phyloP scores from a whole-genome alignment of 805 yeast genomes.

The Torulaspora microellipsoides region DNA sequence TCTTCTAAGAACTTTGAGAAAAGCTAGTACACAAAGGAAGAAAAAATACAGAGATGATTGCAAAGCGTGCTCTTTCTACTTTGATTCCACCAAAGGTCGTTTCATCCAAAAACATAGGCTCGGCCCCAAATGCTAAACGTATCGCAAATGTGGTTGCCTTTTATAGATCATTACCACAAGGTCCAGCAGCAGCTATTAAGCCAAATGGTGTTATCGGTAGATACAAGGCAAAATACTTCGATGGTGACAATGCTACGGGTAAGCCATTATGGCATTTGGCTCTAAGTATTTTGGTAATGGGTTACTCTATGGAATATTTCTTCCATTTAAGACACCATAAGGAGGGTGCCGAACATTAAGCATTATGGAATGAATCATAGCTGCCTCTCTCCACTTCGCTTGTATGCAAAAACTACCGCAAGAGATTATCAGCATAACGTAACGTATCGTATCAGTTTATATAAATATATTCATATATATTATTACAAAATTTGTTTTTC shows the following conservation, averaged over 20 bases:
- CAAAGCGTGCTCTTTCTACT: slow-evolving; percentile 90
- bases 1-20: neutral
- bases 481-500: no score
- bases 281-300: slow-evolving; percentile 60
- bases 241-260: slow-evolving; percentile 79
- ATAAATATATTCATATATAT: no score
- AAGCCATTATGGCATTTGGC: slow-evolving; percentile 78
- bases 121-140: slow-evolving; percentile 95
- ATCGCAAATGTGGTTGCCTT: slow-evolving; percentile 91
- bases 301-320: slow-evolving; percentile 91
- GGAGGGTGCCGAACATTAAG: slow-evolving; percentile 41
- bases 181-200: slow-evolving; percentile 73
- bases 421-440: no score
- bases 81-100: slow-evolving; percentile 99
- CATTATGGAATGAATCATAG: neutral
- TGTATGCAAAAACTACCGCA: no score
- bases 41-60: slow-evolving; percentile 44
- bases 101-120: slow-evolving; percentile 89
- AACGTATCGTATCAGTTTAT: no score
- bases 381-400: no score
- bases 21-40: neutral
- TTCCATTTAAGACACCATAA: slow-evolving; percentile 73
- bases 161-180: slow-evolving; percentile 95
- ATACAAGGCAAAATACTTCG: slow-evolving; percentile 83
- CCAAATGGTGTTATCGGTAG: slow-evolving; percentile 65